Percentiles rank a stretch among this genome's conserved stretches.
phyloP scores from a whole-genome alignment of 176 grass and related monocot genomes.

The Dactylis glomerata region DNA sequence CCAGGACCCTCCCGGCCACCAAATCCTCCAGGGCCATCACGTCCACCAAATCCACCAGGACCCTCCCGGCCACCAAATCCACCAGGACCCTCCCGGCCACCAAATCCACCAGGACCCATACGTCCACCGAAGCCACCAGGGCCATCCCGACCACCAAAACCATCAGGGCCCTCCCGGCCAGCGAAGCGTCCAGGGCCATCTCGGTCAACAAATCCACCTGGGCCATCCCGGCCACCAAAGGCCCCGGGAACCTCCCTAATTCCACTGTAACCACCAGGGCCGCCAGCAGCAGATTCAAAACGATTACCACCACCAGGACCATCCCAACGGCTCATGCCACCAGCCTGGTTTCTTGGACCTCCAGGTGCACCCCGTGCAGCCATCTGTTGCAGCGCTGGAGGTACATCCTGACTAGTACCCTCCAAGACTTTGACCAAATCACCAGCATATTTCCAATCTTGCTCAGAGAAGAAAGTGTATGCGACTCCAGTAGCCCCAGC shows the following conservation, averaged over 20 bases:
- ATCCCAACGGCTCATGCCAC: conserved; percentile 62
- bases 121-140: not conserved
- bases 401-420: conserved; percentile 89
- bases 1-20: conserved; percentile 50
- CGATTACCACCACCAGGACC: conserved; percentile 28
- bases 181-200: conserved; percentile 37
- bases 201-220: conserved; percentile 42
- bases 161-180: not conserved
- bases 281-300: conserved; percentile 46
- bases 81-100: no score
- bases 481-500: conserved; percentile 89
- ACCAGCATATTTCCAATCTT: conserved; percentile 84
- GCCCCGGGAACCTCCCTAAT: conserved; percentile 49
- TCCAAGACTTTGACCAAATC: conserved; percentile 95
- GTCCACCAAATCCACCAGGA: not conserved
- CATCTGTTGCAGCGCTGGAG: conserved; percentile 75
- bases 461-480: conserved; percentile 88
- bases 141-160: conserved; percentile 10
- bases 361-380: conserved; percentile 51
- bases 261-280: conserved; percentile 44
- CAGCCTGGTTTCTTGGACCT: conserved; percentile 40
- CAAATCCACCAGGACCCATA: conserved; percentile 1
- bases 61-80: not conserved
- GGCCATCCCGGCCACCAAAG: conserved; percentile 34
- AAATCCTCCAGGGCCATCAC: conserved; percentile 17